These are phyloP conservation scores for Colletotrichum costaricense DNA, from an alignment of 2,329 filamentous ascomycete genomes.

Conservation along the genomic window DNA sequence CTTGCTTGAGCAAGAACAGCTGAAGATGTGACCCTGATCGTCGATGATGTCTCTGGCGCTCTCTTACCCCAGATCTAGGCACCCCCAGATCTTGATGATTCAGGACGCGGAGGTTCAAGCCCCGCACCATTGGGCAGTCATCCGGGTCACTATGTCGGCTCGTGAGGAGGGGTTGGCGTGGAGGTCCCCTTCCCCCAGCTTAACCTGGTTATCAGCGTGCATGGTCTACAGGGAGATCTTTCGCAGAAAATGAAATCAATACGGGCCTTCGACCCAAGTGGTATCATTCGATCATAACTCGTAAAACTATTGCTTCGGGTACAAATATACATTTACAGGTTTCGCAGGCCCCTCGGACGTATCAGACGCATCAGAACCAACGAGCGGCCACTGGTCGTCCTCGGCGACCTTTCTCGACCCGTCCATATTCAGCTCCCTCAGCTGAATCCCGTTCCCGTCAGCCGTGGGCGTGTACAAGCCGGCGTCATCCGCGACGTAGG, in stretches of 20 bases:
- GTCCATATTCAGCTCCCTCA: constrained; percentile 16
- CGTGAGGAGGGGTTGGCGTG: too few species aligned
- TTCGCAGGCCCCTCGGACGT: neutral
- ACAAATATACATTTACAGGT: constrained; percentile 28
- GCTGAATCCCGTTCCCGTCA: constrained; percentile 5
- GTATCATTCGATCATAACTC: constrained; percentile 34
- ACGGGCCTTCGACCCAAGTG: constrained; percentile 13
- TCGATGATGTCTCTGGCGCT: too few species aligned
- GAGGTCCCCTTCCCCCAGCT: too few species aligned
- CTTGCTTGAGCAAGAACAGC: neutral
- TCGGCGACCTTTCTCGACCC: constrained; percentile 9
- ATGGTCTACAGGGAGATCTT: neutral
- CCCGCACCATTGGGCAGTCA: too few species aligned
- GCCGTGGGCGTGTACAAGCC: constrained; percentile 6
- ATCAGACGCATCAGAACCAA: neutral
- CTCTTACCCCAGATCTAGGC: too few species aligned
- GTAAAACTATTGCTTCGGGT: constrained; percentile 26
- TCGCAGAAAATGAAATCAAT: neutral
- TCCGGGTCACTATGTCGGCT: too few species aligned
- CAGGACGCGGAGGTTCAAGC: too few species aligned
- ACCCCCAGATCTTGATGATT: too few species aligned
- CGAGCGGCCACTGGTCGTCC: constrained; percentile 20
- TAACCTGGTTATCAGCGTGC: neutral
- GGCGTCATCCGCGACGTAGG: constrained; percentile 3
- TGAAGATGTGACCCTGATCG: neutral